A percentile compares a stretch with the other conserved stretches of the same genome.
Conservation (phyloP, 495 filamentous ascomycete genomes). For the Massariosphaeria phaeospora region DNA sequence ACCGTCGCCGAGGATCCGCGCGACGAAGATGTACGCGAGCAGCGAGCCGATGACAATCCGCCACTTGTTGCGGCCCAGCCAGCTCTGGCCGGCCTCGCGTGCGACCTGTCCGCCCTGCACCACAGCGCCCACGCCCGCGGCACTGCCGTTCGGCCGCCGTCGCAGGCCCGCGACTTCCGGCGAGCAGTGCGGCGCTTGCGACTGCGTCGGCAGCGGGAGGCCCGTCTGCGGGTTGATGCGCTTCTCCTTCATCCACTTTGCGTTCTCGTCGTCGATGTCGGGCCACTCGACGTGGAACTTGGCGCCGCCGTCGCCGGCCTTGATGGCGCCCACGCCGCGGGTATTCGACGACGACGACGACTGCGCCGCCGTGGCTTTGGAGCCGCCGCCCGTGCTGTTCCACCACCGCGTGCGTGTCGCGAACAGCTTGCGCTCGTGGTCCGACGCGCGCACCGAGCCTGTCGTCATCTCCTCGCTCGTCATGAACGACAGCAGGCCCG, state of each 20-base stretch:
- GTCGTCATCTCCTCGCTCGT: constrained; percentile 99
- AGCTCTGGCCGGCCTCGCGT: constrained; percentile 71
- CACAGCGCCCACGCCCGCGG: constrained; percentile 68
- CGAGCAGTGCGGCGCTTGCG: constrained; percentile 39
- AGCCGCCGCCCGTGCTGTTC: constrained; percentile 95
- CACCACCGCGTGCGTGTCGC: constrained; percentile 85
- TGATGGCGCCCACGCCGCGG: constrained; percentile 60
- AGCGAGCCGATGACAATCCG: constrained; percentile 60
- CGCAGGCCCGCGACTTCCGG: constrained; percentile 64
- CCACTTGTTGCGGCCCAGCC: constrained; percentile 72
- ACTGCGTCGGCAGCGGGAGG: constrained; percentile 39
- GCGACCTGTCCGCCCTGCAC: constrained; percentile 70
- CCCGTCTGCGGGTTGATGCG: constrained; percentile 77
- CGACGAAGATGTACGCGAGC: constrained; percentile 74
- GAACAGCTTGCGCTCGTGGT: constrained; percentile 70
- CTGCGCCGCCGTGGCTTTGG: constrained; percentile 37
- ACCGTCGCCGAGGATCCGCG: constrained; percentile 62
- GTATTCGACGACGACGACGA: constrained; percentile 16
- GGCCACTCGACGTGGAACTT: constrained; percentile 89
- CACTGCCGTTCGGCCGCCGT: constrained; percentile 61
- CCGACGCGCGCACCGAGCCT: constrained; percentile 74
- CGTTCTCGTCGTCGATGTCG: constrained; percentile 85
- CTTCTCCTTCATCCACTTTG: constrained; percentile 83
- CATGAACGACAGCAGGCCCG: constrained; percentile 94
- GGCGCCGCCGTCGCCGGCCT: constrained; percentile 83